phyloP scores from a whole-genome alignment of 768 basidiomycete species.

The Collybiopsis luxurians region DNA sequence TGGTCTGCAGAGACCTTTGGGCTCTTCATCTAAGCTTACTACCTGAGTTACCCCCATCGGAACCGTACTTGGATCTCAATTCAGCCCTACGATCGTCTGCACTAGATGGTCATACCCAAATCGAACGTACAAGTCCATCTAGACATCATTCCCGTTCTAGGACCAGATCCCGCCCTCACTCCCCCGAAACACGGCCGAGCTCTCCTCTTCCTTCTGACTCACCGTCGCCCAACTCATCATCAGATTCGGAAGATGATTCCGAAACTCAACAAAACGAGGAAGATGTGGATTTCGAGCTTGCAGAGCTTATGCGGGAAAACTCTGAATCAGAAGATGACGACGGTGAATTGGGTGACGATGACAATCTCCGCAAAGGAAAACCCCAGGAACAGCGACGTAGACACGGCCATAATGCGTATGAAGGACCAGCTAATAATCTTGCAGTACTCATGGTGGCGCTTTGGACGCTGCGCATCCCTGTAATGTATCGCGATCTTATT shows the following conservation, averaged over 20 bases:
- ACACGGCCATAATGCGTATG: slow-evolving; percentile 24
- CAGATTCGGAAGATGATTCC: slow-evolving; percentile 19
- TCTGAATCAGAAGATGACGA: slow-evolving; percentile 39
- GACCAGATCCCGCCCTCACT: background rate
- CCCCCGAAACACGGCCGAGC: background rate
- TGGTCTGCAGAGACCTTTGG: slow-evolving; percentile 81
- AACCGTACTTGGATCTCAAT: slow-evolving; percentile 35
- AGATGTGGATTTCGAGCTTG: slow-evolving; percentile 33
- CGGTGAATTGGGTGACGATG: slow-evolving; percentile 20
- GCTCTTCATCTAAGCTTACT: slow-evolving; percentile 65
- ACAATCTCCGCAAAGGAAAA: slow-evolving; percentile 7
- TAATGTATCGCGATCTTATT: slow-evolving; percentile 73
- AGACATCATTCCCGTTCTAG: background rate
- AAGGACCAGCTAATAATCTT: slow-evolving; percentile 47
- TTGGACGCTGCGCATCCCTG: slow-evolving; percentile 77
- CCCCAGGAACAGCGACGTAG: slow-evolving; percentile 8
- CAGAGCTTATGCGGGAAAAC: slow-evolving; percentile 40
- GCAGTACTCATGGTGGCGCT: slow-evolving; percentile 72
- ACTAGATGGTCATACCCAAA: slow-evolving; percentile 22
- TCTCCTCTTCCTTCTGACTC: slow-evolving; percentile 1
- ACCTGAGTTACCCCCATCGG: slow-evolving; percentile 56
- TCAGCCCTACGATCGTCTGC: background rate
- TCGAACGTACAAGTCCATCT: background rate
- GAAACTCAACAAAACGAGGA: slow-evolving; percentile 9
- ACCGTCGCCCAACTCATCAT: slow-evolving; percentile 15